Evolutionary conservation across 306 rosid genomes (phyloP).

Genomic region (Rubus idaeus): DNA sequence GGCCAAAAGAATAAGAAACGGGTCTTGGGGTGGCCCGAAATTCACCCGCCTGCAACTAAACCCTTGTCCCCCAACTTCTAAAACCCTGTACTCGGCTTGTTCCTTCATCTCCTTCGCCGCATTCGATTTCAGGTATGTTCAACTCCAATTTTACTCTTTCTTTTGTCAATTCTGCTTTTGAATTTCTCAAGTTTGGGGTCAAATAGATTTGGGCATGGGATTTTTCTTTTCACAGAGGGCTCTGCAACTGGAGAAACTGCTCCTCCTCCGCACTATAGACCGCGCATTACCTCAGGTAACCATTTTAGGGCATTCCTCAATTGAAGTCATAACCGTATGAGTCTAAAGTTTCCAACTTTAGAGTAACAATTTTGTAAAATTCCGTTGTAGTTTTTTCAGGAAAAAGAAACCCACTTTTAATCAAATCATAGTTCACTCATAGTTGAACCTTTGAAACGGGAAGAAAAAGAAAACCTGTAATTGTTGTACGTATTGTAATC

Average conservation of each 20-base stretch:
- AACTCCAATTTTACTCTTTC: not conserved
- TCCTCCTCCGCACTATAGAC: not conserved
- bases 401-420: not conserved
- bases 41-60: not conserved
- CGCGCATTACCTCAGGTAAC: not conserved
- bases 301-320: not conserved
- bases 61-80: not conserved
- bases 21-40: not conserved
- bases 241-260: not conserved
- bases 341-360: not conserved
- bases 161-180: not conserved
- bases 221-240: conserved; percentile 7
- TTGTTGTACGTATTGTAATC: not conserved
- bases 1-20: not conserved
- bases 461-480: not conserved
- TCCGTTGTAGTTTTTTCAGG: not conserved
- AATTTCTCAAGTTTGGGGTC: not conserved
- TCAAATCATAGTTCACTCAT: not conserved
- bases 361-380: not conserved
- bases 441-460: not conserved
- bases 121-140: not conserved
- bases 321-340: not conserved
- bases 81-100: not conserved
- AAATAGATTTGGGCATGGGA: conserved; percentile 10
- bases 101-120: not conserved